These are phyloP conservation scores for Phalaenopsis hybrid DNA, from an alignment of 116 monocot genomes.

Conservation along the genomic window DNA sequence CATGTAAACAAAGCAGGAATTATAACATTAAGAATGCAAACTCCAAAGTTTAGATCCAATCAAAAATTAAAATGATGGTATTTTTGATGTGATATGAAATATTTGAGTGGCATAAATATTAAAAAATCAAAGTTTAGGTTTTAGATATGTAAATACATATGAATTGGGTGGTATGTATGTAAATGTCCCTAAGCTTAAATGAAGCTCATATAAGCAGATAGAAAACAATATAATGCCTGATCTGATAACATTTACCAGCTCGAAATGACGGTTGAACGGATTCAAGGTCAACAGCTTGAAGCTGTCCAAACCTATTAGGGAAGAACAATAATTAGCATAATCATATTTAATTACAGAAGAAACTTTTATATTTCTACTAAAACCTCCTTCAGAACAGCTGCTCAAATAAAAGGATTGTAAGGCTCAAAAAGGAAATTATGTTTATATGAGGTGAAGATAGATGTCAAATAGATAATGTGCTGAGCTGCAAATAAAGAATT, in stretches of 20 bases:
- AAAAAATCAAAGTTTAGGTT: too few species aligned
- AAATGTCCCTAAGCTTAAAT: not conserved
- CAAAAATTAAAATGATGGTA: not conserved
- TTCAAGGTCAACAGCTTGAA: constrained; percentile 54
- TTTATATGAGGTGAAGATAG: too few species aligned
- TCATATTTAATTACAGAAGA: not conserved
- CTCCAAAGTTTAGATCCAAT: not conserved
- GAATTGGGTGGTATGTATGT: too few species aligned
- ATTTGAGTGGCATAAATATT: too few species aligned
- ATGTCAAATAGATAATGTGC: too few species aligned
- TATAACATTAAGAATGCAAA: not conserved
- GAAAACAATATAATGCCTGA: not conserved
- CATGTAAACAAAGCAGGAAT: not conserved
- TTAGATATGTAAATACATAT: too few species aligned
- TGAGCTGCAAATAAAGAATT: too few species aligned
- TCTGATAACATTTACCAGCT: constrained; percentile 27
- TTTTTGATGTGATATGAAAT: too few species aligned
- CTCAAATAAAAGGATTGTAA: not conserved
- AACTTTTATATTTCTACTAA: not conserved
- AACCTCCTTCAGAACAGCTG: not conserved
- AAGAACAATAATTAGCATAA: not conserved
- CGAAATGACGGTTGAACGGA: constrained; percentile 51
- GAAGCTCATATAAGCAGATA: not conserved
- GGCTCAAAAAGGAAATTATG: not conserved
- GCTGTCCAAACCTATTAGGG: constrained; percentile 64